Percentiles rank a stretch among this genome's conserved stretches.
Evolutionary conservation across 108 stramenopile species (phyloP).

Genomic region (Nannochloropsis gaditana): DNA sequence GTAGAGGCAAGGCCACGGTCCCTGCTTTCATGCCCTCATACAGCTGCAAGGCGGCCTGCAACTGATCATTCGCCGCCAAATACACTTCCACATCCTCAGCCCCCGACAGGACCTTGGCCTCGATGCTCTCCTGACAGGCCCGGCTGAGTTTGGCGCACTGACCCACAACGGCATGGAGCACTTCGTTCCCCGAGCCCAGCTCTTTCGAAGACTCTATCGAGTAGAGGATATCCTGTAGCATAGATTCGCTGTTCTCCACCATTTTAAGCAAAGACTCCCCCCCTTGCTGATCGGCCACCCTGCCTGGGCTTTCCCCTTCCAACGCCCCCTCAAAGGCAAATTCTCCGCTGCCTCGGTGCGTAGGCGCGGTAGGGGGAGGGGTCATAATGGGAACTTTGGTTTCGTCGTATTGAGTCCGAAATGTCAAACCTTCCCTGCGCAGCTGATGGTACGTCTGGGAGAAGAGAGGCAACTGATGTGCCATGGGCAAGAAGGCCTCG

Average conservation of each 20-base stretch:
- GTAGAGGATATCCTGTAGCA: background rate
- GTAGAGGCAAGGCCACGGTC: background rate
- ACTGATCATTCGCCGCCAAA: background rate
- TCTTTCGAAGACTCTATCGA: background rate
- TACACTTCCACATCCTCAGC: background rate
- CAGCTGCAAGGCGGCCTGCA: background rate
- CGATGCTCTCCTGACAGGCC: background rate
- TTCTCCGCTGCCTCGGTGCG: background rate
- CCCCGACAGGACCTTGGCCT: background rate
- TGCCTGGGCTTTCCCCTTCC: background rate
- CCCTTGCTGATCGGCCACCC: background rate
- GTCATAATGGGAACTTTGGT: slow-evolving; percentile 33
- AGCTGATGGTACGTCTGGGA: slow-evolving; percentile 41
- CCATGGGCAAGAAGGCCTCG: slow-evolving; percentile 44
- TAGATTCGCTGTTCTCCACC: background rate
- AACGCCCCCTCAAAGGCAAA: background rate
- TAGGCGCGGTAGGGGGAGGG: slow-evolving; percentile 23
- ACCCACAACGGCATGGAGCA: background rate
- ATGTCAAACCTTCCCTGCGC: slow-evolving; percentile 35
- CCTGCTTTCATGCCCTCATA: background rate
- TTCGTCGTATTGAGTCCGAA: slow-evolving; percentile 36
- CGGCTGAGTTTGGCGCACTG: background rate
- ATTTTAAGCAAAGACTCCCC: background rate
- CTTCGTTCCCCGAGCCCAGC: background rate
- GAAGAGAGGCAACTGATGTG: slow-evolving; percentile 39